Base-by-base conservation (phyloP, 768 basidiomycete species). In the Thelephora ganbajun region DNA sequence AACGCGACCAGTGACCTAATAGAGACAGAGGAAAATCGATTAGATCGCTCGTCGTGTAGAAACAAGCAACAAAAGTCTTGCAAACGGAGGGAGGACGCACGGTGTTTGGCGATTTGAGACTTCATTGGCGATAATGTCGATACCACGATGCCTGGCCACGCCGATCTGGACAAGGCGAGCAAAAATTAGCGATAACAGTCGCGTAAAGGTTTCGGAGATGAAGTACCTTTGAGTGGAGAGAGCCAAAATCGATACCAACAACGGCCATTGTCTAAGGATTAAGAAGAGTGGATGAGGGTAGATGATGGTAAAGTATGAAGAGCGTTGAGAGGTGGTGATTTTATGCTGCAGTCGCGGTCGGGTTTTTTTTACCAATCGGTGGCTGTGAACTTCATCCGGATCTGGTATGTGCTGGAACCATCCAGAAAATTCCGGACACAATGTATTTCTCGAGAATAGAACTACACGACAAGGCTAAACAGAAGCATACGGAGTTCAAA, bases 81-180 rank as follows among this genome's bases (percentile, higher is more conserved):
- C 2, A 43, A 12, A n/a, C 33, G 13, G 16, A 2, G 13, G 41
- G 36, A 41, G 36, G 6, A 76, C 90, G 60, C 52, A 97, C 91
- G 94, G 94, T 20, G 93, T 98, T 13, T 83, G 77, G 48, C 96
- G 85, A 73, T 97, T 97, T 13, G 93, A 97, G 51, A 93, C 91
- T 64, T 99, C 94, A 65, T 99, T 99, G 51, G 80, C 72, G 70
- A 99, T 94, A 66, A 99, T 92, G 74, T 99, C 94, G 70, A 99
- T 94, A 56, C 94, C 94, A 60, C 89, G 77, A 68, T 88, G 83
- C 67, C 92, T 77, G 16, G 92, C 92, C 54, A 94, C 92, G 70
- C 92, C 92, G 63, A 97, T 92, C 89, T 88, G 54, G 7, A 62
- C 43, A 37, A 33, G 45, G 52, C 52, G 54, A 9, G 9, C 48